These are phyloP conservation scores for Mortierella claussenii DNA, from an alignment of 192 early-diverging fungal genomes.

Conservation along the genomic window DNA sequence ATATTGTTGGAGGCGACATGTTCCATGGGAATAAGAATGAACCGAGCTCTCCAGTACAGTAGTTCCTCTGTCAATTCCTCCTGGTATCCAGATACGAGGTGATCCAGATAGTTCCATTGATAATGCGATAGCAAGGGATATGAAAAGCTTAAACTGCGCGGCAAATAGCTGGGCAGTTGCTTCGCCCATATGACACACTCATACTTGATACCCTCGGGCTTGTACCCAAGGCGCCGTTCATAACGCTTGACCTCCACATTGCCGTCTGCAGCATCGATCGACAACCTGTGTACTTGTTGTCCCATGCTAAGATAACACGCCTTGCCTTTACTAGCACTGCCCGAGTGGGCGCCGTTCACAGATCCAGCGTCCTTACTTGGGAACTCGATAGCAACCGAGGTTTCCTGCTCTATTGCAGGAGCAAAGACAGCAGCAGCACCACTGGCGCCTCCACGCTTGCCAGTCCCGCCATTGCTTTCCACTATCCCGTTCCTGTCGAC, in stretches of 20 bases:
- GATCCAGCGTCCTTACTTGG: constrained; percentile 25
- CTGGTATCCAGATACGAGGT: constrained; percentile 88
- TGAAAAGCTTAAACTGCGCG: constrained; percentile 67
- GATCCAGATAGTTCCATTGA: constrained; percentile 96
- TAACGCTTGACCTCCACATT: constrained; percentile 92
- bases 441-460: neutral
- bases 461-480: neutral
- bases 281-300: constrained; percentile 88
- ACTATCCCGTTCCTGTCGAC: constrained; percentile 9
- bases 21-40: constrained; percentile 89
- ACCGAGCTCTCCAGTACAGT: constrained; percentile 90
- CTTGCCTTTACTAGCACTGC: constrained; percentile 22
- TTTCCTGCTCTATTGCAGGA: constrained; percentile 10
- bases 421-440: neutral
- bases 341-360: neutral
- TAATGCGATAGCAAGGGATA: constrained; percentile 83
- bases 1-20: constrained; percentile 61
- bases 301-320: constrained; percentile 87
- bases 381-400: constrained; percentile 22
- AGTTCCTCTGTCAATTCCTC: constrained; percentile 81
- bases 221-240: constrained; percentile 73
- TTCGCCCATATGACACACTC: constrained; percentile 89
- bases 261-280: constrained; percentile 66
- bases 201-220: constrained; percentile 70
- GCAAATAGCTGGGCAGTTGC: constrained; percentile 68